These are phyloP conservation scores for Neurospora sp. DNA, from an alignment of 495 filamentous ascomycete species.

Conservation along the genomic window DNA sequence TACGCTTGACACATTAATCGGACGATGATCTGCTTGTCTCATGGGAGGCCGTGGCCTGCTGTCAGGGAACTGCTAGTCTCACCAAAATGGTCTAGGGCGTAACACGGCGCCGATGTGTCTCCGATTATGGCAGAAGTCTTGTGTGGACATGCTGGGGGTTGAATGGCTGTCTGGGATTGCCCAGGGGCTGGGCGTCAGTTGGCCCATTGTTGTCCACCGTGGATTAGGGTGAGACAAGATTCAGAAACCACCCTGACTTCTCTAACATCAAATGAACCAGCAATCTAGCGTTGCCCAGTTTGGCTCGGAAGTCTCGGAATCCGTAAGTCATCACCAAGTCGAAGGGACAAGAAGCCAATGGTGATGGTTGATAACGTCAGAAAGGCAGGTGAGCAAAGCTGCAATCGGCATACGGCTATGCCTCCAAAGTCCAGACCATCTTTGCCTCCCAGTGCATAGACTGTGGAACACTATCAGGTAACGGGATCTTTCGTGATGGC, in stretches of 20 bases:
- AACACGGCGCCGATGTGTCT: background rate
- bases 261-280: background rate
- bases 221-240: background rate
- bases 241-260: background rate
- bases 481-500: background rate
- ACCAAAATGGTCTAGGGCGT: constrained; percentile 1
- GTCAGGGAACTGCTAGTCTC: constrained; percentile 13
- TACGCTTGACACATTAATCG: background rate
- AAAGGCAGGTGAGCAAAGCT: background rate
- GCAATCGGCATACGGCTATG: background rate
- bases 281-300: background rate
- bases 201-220: background rate
- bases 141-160: background rate
- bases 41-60: constrained; percentile 7
- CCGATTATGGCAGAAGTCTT: background rate
- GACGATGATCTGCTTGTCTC: constrained; percentile 13
- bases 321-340: background rate
- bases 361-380: background rate
- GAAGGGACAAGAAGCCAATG: background rate
- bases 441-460: background rate
- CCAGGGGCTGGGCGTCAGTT: background rate
- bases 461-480: background rate
- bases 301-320: background rate
- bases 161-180: background rate
- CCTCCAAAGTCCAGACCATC: background rate